A percentile compares a stretch with the other conserved stretches of the same genome.
phyloP scores from a whole-genome alignment of 73 alveolate species.

The Paramecium primaurelia region DNA sequence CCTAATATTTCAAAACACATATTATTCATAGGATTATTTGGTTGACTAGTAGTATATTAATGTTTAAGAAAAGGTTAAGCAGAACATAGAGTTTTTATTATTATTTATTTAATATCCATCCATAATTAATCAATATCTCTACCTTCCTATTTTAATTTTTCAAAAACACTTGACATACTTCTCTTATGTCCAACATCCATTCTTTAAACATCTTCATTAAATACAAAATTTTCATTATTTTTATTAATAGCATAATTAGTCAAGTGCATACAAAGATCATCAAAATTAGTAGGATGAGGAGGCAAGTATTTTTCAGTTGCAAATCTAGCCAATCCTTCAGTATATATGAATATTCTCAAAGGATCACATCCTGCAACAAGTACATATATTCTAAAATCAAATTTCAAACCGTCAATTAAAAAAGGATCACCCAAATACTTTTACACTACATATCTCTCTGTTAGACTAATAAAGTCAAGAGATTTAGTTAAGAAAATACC shows the following conservation, averaged over 20 bases:
- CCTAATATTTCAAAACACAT: constrained; percentile 72
- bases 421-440: constrained; percentile 86
- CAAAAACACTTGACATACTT: constrained; percentile 66
- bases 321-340: constrained; percentile 93
- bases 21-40: constrained; percentile 64
- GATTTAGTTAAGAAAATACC: constrained; percentile 55
- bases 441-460: constrained; percentile 71
- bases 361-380: constrained; percentile 90
- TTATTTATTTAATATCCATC: constrained; percentile 60
- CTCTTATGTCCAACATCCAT: constrained; percentile 79
- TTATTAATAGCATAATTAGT: constrained; percentile 82
- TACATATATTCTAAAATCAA: constrained; percentile 90
- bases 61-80: constrained; percentile 72
- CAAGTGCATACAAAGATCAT: constrained; percentile 77
- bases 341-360: constrained; percentile 78
- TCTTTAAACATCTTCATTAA: constrained; percentile 70
- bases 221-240: constrained; percentile 70
- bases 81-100: constrained; percentile 71
- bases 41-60: constrained; percentile 68
- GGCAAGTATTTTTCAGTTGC: constrained; percentile 86
- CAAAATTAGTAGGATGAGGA: constrained; percentile 68
- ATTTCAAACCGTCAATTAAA: constrained; percentile 89
- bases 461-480: neutral
- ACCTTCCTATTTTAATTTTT: constrained; percentile 51
- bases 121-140: constrained; percentile 66